Conservation (phyloP, 2,329 filamentous ascomycete species). For the Neonectria sp. region DNA sequence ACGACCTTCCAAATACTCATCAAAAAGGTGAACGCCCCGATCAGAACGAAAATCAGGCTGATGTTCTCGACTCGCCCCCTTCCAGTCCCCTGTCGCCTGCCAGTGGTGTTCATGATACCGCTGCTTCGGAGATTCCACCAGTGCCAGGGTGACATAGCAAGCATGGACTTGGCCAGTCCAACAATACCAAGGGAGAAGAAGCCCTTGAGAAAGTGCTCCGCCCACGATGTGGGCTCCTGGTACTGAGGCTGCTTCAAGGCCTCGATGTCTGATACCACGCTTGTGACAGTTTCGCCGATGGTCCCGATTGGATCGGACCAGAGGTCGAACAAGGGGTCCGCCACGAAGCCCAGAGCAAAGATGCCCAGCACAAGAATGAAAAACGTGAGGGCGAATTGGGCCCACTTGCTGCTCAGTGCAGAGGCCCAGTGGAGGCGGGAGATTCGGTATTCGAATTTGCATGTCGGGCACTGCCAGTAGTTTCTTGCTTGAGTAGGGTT, state of each 20-base stretch:
- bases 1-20: slow-evolving; percentile 90
- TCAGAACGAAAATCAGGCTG: slow-evolving; percentile 82
- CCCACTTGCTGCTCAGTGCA: slow-evolving; percentile 75
- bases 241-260: slow-evolving; percentile 56
- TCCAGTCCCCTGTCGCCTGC: slow-evolving; percentile 74
- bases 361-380: slow-evolving; percentile 79
- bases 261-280: slow-evolving; percentile 59
- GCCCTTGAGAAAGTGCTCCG: slow-evolving; percentile 89
- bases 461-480: slow-evolving; percentile 91
- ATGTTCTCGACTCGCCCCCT: slow-evolving; percentile 84
- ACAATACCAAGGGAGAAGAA: slow-evolving; percentile 90
- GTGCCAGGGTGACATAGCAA: slow-evolving; percentile 81
- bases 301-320: slow-evolving; percentile 85
- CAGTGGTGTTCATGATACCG: slow-evolving; percentile 67
- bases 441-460: slow-evolving; percentile 85
- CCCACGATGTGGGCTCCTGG: slow-evolving; percentile 75
- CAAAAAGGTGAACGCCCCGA: slow-evolving; percentile 86
- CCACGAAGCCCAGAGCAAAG: slow-evolving; percentile 90
- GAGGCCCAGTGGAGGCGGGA: slow-evolving; percentile 83
- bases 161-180: slow-evolving; percentile 85
- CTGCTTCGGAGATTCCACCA: slow-evolving; percentile 81
- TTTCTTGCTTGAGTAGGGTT: slow-evolving; percentile 77
- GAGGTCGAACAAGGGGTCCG: slow-evolving; percentile 91
- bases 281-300: slow-evolving; percentile 67
- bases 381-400: slow-evolving; percentile 80